Base-by-base conservation (phyloP, 495 filamentous ascomycete genomes). In the Oleoguttula mirabilis region DNA sequence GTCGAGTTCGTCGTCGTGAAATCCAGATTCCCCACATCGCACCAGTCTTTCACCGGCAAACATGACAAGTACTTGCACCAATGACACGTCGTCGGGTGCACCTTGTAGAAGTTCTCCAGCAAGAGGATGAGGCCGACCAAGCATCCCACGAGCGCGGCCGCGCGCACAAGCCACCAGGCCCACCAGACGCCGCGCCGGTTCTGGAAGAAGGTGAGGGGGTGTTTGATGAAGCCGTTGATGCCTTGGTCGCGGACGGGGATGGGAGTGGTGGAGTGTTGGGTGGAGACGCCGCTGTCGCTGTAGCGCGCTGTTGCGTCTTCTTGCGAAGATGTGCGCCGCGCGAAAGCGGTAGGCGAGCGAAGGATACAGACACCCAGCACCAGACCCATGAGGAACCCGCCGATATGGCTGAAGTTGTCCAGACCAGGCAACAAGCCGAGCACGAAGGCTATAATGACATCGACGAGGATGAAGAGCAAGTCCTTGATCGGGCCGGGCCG, bases 11-110 rank as follows among this genome's bases (percentile, higher is more conserved):
- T 28, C 24, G 43, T 24, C 25, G 34, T 46, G 15, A 46, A 46
- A 20, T 46, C 19, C 39, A 58, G 22, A 43, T 56, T 54, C 15
- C 55, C 55, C 7, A 58, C 41, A 36, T 56, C 41, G 30, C 55
- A 58, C 55, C 55, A 58, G 32, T 56, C 41, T 20, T 32, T 39
- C 10, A 56, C 47, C 8, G 43, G 43, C 47, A 98, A 63, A 52
- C 90, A 98, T 60, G 80, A 90, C 52, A 98, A 56, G 55, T 88
- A 86, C 64, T 90, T 84, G 67, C 90, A 98, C 90, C 90, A 95
- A 2, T 59, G 65, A 58, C 90, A 98, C 43, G 65, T 67, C 10
- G 70, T 78, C 43, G 71, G 69, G 41, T 71, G 69, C 51, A 79
- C 76, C 43, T 72, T 76, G 62, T 95, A 96, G 59, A 98, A 98